Evolutionary conservation across 768 basidiomycete genomes (phyloP).

Genomic region (Auricularia heimuer): DNA sequence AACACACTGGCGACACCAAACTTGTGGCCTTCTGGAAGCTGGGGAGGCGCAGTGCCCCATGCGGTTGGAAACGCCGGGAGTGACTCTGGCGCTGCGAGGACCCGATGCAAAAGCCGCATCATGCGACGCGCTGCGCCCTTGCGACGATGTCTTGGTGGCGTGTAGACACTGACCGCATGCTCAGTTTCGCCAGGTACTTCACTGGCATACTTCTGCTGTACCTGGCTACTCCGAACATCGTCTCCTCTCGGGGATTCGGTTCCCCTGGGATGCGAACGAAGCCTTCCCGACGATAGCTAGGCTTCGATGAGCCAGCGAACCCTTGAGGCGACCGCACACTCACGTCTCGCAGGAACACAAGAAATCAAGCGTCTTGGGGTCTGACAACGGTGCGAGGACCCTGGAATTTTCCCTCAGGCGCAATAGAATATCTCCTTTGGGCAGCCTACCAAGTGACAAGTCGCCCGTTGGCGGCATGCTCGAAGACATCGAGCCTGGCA

Average conservation of each 20-base stretch:
- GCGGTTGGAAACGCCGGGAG: slow-evolving; percentile 28
- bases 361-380: slow-evolving; percentile 44
- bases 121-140: slow-evolving; percentile 52
- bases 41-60: slow-evolving; percentile 36
- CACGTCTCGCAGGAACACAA: slow-evolving; percentile 56
- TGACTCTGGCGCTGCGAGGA: slow-evolving; percentile 26
- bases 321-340: slow-evolving; percentile 7
- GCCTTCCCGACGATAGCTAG: slow-evolving; percentile 29
- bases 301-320: neutral
- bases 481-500: slow-evolving; percentile 28
- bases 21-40: slow-evolving; percentile 21
- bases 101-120: slow-evolving; percentile 57
- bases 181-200: too few species aligned
- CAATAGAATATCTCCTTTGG: too few species aligned
- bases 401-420: slow-evolving; percentile 19
- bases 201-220: neutral
- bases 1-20: slow-evolving; percentile 39
- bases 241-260: slow-evolving; percentile 16
- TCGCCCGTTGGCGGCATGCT: slow-evolving; percentile 36
- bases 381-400: slow-evolving; percentile 46
- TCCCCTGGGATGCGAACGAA: slow-evolving; percentile 16
- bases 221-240: neutral
- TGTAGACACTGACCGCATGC: slow-evolving; percentile 48
- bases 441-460: slow-evolving; percentile 39
- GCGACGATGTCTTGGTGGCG: slow-evolving; percentile 36